A percentile compares a stretch with the other conserved stretches of the same genome.
phyloP scores from a whole-genome alignment of 768 basidiomycete genomes.

The Suillus americanus region DNA sequence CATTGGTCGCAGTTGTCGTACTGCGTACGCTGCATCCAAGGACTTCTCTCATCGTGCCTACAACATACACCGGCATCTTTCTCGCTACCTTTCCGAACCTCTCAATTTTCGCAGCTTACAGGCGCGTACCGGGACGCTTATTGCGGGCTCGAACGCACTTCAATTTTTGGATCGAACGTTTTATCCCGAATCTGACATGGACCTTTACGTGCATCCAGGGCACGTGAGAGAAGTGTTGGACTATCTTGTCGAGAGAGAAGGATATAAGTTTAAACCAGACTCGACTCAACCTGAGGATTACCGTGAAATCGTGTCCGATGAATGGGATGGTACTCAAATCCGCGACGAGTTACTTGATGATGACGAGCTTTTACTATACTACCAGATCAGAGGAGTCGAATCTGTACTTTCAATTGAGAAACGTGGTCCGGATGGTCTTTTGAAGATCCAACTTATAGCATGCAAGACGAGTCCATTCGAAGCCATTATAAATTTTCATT shows the following conservation, averaged over 20 bases:
- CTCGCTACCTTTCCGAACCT: conserved; percentile 31
- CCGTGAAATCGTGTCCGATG: conserved; percentile 11
- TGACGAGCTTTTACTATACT: conserved; percentile 18
- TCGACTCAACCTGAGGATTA: conserved; percentile 17
- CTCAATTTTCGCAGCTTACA: conserved; percentile 40
- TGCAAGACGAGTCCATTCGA: conserved; percentile 33
- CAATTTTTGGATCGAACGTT: conserved; percentile 45
- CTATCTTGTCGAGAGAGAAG: conserved; percentile 29
- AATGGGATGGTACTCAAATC: conserved; percentile 10
- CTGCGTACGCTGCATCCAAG: conserved; percentile 9
- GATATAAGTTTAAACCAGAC: conserved; percentile 27
- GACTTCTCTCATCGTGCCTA: conserved; percentile 23
- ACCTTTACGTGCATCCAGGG: conserved; percentile 39
- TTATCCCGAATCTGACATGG: conserved; percentile 46
- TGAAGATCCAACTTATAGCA: conserved; percentile 42
- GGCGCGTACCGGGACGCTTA: conserved; percentile 37
- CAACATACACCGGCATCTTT: conserved; percentile 31
- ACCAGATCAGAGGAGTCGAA: conserved; percentile 11
- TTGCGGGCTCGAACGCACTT: conserved; percentile 49
- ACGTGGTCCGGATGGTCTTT: neutral
- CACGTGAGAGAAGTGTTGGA: conserved; percentile 25
- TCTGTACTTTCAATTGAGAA: conserved; percentile 22
- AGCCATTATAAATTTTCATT: conserved; percentile 41
- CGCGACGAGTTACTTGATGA: neutral
- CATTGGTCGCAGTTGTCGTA: conserved; percentile 19